A percentile compares a stretch with the other conserved stretches of the same genome.
phyloP scores from a whole-genome alignment of 805 yeast genomes.

The Saccharomyces jurei region DNA sequence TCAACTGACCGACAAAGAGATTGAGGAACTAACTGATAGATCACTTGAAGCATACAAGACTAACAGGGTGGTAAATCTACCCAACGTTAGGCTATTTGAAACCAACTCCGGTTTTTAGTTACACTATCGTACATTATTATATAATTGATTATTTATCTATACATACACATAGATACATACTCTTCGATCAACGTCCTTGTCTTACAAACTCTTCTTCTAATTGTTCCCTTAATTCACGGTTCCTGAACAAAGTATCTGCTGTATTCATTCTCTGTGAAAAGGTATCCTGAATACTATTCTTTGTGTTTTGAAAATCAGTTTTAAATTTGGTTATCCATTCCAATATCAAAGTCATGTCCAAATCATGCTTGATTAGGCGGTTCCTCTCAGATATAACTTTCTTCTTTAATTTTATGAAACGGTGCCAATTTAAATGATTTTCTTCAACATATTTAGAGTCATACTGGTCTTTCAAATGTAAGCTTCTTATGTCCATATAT shows the following conservation, averaged over 20 bases:
- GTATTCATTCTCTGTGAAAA: neutral
- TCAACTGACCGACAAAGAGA: constrained; percentile 34
- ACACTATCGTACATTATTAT: neutral
- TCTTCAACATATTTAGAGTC: constrained; percentile 17
- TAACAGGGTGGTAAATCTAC: constrained; percentile 20
- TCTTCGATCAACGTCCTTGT: neutral
- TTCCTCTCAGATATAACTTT: constrained; percentile 50
- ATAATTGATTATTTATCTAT: neutral
- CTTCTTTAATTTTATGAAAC: constrained; percentile 49
- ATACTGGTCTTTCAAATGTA: neutral
- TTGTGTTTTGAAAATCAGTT: neutral
- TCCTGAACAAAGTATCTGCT: constrained; percentile 33
- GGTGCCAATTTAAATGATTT: constrained; percentile 44
- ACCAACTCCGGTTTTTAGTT: constrained; percentile 24
- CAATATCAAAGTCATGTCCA: constrained; percentile 17
- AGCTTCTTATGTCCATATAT: constrained; percentile 22
- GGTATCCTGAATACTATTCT: neutral
- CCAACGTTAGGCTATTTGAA: constrained; percentile 35
- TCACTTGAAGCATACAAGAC: constrained; percentile 35
- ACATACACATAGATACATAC: neutral
- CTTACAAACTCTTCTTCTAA: constrained; percentile 10
- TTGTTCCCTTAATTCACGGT: constrained; percentile 40
- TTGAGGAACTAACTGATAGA: constrained; percentile 45
- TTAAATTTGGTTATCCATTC: neutral
- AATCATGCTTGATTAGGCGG: constrained; percentile 32